Base-by-base conservation (phyloP, 257 asterid species). In the Galeopsis tetrahit region DNA sequence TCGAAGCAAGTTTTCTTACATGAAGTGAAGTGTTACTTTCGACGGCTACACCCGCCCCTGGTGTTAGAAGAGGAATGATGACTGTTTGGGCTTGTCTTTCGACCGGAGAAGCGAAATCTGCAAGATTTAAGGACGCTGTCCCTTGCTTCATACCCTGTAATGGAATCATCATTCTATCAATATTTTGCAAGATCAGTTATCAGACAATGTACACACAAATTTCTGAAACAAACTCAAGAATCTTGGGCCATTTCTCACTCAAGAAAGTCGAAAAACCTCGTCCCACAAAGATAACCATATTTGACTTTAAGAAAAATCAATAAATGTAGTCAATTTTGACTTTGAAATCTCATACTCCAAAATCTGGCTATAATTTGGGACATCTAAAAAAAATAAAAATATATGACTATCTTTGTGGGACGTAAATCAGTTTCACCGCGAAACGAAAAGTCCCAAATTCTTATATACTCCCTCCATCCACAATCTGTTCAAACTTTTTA, bases 91-190 rank as follows among this genome's bases (percentile, higher is more conserved):
- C 71, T 46, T 74, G 84, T 52, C 80, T 69, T 31, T 77, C 83
- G 38, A 77, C 73, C 4, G 77, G 43, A 15, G 85, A 82, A 39
- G 71, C 81, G 53, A 82, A 86, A 48, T 83, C 85, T 38, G 89
- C 87, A 70, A 90, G 86, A 79, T 90, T 84, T 80, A 90, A 69
- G 4, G 84, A 73, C 65, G 84, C 86, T 72, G 87, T 57, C 75
- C 76, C 87, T 69, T 69, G 74, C 48, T 71, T 71, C 40, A 74
- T 73, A 63, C 82, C 87, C 95, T 89, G 80, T 75, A 63, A 79
- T 17, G 11, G 7, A 64, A 56, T n/a, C 61, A 81, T 28, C 32
- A 82, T 55, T 14, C 11, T 72, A 44, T 32, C 17, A 14, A 53
- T 34, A 32, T 42, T 5, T 9, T 68, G 21, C 9, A 52, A 10